Conservation (phyloP, 2,329 filamentous ascomycete genomes). For the Ophiostoma montium region DNA sequence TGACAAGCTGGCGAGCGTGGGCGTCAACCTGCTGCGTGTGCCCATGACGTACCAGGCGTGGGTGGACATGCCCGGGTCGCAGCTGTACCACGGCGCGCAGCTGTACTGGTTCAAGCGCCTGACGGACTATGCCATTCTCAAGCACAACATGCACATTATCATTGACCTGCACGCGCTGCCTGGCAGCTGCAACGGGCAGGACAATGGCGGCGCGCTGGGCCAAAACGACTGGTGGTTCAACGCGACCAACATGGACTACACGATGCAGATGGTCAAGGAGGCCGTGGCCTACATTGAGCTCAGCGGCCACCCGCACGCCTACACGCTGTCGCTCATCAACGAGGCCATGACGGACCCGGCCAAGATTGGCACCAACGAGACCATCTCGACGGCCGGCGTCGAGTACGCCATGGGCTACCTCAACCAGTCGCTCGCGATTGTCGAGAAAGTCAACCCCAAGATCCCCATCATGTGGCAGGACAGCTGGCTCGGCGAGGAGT, state of each 20-base stretch:
- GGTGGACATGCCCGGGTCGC: conserved; percentile 1
- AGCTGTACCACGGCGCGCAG: conserved; percentile 5
- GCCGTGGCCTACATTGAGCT: conserved; percentile 1
- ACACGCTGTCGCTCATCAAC: conserved; percentile 6
- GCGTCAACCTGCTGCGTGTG: conserved; percentile 7
- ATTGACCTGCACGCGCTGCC: conserved; percentile 6
- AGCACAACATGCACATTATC: conserved; percentile 6
- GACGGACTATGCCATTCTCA: conserved; percentile 2
- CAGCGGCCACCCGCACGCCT: conserved; percentile 3
- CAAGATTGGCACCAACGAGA: conserved; percentile 1
- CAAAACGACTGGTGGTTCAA: conserved; percentile 8
- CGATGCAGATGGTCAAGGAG: conserved; percentile 1
- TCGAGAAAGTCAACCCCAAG: conserved; percentile 1
- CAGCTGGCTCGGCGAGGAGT: conserved; percentile 4
- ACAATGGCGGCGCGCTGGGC: conserved; percentile 1
- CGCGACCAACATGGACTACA: conserved; percentile 8
- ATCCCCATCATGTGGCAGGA: conserved; percentile 6
- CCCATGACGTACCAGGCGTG: conserved; percentile 6
- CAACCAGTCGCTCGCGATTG: conserved; percentile 1
- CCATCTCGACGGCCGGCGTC: background rate
- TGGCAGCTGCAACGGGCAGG: conserved; percentile 5
- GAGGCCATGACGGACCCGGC: conserved; percentile 1
- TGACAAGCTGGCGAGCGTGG: conserved; percentile 4
- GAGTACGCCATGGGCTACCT: conserved; percentile 1
- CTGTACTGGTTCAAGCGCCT: conserved; percentile 1